These are phyloP conservation scores for Fusarium oxysporum DNA, from an alignment of 2,329 filamentous ascomycete species.

Conservation along the genomic window DNA sequence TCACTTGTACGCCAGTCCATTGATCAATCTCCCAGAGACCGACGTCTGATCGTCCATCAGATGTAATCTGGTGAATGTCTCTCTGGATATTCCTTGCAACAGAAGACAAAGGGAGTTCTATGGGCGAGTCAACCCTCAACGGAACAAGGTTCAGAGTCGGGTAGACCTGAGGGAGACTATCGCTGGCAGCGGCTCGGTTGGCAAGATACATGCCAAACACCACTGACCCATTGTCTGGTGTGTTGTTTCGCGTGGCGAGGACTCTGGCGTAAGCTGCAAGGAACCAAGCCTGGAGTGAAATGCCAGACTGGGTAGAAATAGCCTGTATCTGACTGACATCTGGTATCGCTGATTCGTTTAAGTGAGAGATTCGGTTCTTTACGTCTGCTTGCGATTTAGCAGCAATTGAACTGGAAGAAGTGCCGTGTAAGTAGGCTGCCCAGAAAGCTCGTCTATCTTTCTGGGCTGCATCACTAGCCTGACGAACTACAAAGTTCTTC, in stretches of 20 bases:
- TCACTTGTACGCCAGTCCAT: slow-evolving; percentile 79
- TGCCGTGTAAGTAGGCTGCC: slow-evolving; percentile 53
- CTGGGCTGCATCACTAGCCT: slow-evolving; percentile 1
- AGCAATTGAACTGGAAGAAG: neutral
- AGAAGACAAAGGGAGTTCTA: slow-evolving; percentile 53
- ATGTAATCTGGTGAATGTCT: slow-evolving; percentile 72
- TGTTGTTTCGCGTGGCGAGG: slow-evolving; percentile 50
- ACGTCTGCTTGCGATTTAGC: neutral
- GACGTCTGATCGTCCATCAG: slow-evolving; percentile 63
- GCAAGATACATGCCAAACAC: slow-evolving; percentile 86
- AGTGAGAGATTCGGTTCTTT: slow-evolving; percentile 45
- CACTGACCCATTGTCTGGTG: slow-evolving; percentile 47
- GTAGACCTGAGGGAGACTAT: slow-evolving; percentile 61
- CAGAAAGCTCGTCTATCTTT: slow-evolving; percentile 53
- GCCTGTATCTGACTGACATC: slow-evolving; percentile 48
- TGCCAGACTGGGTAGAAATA: slow-evolving; percentile 61
- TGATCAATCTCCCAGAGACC: slow-evolving; percentile 76
- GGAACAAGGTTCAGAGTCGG: slow-evolving; percentile 87
- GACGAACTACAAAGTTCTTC: slow-evolving; percentile 38
- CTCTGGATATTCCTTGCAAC: slow-evolving; percentile 72
- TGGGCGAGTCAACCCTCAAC: slow-evolving; percentile 63
- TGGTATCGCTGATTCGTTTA: slow-evolving; percentile 61
- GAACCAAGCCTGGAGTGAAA: slow-evolving; percentile 80
- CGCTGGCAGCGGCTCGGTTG: slow-evolving; percentile 71
- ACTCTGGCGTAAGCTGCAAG: slow-evolving; percentile 75